phyloP scores from a whole-genome alignment of 1,284 basidiomycete species.

The Puccinia horiana region DNA sequence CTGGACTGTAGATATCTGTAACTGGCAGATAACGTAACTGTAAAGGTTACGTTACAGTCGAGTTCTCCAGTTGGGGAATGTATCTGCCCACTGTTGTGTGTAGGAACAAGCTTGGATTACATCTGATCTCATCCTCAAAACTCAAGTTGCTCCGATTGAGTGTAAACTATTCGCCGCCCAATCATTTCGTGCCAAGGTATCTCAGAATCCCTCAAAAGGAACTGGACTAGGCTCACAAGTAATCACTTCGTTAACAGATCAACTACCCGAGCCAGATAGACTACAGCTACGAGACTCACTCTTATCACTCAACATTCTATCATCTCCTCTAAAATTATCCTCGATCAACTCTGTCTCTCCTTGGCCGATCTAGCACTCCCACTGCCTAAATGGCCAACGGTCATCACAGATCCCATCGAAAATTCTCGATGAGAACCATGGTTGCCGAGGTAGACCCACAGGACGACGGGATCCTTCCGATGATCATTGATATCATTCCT shows the following conservation, averaged over 20 bases:
- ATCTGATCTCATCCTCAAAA: slow-evolving; percentile 83
- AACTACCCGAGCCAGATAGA: slow-evolving; percentile 74
- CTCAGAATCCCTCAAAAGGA: no score
- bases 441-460: slow-evolving; percentile 84
- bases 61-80: no score
- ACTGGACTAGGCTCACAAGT: no score
- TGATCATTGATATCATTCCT: slow-evolving; percentile 92
- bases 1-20: no score
- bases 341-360: slow-evolving; percentile 85
- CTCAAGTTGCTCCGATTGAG: slow-evolving; percentile 74
- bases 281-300: slow-evolving; percentile 84
- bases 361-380: slow-evolving; percentile 88
- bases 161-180: slow-evolving; percentile 94
- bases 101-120: slow-evolving; percentile 93
- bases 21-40: no score
- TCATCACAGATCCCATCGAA: slow-evolving; percentile 80
- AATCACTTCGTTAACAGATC: slow-evolving; percentile 71
- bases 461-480: slow-evolving; percentile 83
- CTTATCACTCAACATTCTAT: slow-evolving; percentile 68
- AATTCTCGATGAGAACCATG: slow-evolving; percentile 97
- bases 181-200: slow-evolving; percentile 89
- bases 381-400: slow-evolving; percentile 80
- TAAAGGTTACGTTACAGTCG: no score
- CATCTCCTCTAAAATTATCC: slow-evolving; percentile 76
- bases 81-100: no score